These are phyloP conservation scores for Fusarium foetens DNA, from an alignment of 2,329 filamentous ascomycete genomes.

Conservation along the genomic window DNA sequence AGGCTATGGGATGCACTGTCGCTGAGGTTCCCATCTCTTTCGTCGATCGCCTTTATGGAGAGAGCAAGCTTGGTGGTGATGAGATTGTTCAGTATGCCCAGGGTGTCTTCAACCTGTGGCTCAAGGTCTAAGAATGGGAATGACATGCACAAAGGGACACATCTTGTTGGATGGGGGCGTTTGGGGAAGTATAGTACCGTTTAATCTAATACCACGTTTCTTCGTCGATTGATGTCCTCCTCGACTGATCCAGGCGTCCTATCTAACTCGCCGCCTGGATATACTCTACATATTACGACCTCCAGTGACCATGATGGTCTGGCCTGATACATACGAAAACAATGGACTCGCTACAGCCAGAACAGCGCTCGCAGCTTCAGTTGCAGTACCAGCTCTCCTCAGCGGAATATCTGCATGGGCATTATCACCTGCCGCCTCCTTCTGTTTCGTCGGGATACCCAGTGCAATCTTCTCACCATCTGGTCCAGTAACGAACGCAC, in stretches of 20 bases:
- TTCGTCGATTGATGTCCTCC: conserved; percentile 16
- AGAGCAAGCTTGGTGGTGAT: conserved; percentile 91
- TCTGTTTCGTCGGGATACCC: conserved; percentile 75
- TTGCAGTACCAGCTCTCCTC: conserved; percentile 78
- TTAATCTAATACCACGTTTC: conserved; percentile 48
- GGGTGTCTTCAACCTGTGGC: conserved; percentile 80
- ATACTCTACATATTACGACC: conserved; percentile 68
- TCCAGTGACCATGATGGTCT: conserved; percentile 88
- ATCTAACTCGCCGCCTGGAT: neutral
- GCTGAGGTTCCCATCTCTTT: conserved; percentile 97
- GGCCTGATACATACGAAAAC: conserved; percentile 85
- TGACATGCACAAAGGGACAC: conserved; percentile 37
- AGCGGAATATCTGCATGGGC: conserved; percentile 79
- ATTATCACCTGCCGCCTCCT: conserved; percentile 53
- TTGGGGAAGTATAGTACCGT: conserved; percentile 46
- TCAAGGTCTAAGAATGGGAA: conserved; percentile 69
- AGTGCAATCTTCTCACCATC: conserved; percentile 79
- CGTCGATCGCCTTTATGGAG: conserved; percentile 93
- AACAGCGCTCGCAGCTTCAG: conserved; percentile 82
- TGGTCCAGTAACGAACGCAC: conserved; percentile 79
- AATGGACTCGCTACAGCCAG: conserved; percentile 83
- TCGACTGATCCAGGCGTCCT: neutral
- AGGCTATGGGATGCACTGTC: conserved; percentile 93
- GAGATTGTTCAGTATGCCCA: conserved; percentile 98
- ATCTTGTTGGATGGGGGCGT: conserved; percentile 45